Evolutionary conservation across 768 basidiomycete species (phyloP).

Genomic region (Coprinopsis sp.): DNA sequence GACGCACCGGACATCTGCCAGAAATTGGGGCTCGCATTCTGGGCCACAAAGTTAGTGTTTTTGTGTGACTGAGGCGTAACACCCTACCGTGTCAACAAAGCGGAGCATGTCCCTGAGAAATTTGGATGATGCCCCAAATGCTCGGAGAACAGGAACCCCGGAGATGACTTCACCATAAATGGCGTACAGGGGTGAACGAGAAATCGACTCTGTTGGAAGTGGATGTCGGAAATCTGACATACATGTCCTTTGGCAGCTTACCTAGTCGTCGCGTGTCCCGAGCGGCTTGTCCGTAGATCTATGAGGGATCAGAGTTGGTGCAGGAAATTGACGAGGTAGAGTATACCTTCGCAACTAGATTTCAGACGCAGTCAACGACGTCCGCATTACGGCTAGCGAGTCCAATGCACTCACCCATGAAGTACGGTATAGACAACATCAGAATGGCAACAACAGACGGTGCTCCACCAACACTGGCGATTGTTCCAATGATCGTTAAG

Average conservation of each 20-base stretch:
- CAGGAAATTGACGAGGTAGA: too few relatives aligned
- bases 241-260: too few relatives aligned
- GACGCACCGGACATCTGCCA: conserved; percentile 86
- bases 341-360: too few relatives aligned
- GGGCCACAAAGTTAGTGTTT: conserved; percentile 1
- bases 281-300: conserved; percentile 64
- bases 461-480: conserved; percentile 74
- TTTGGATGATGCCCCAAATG: conserved; percentile 86
- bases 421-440: conserved; percentile 61
- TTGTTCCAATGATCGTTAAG: conserved; percentile 63
- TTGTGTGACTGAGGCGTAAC: neutral
- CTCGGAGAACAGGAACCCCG: conserved; percentile 52
- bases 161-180: conserved; percentile 43
- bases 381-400: neutral
- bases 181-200: conserved; percentile 42
- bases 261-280: conserved; percentile 80
- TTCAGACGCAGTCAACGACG: conserved; percentile 16
- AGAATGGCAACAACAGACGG: conserved; percentile 64
- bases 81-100: conserved; percentile 71
- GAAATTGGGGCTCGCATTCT: conserved; percentile 70
- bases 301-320: too few relatives aligned
- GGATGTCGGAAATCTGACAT: neutral
- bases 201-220: conserved; percentile 38
- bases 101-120: conserved; percentile 81
- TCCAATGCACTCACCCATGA: conserved; percentile 48